These are phyloP conservation scores for Neocallimastix lanati DNA, from an alignment of 192 early-diverging fungal genomes.

Conservation along the genomic window DNA sequence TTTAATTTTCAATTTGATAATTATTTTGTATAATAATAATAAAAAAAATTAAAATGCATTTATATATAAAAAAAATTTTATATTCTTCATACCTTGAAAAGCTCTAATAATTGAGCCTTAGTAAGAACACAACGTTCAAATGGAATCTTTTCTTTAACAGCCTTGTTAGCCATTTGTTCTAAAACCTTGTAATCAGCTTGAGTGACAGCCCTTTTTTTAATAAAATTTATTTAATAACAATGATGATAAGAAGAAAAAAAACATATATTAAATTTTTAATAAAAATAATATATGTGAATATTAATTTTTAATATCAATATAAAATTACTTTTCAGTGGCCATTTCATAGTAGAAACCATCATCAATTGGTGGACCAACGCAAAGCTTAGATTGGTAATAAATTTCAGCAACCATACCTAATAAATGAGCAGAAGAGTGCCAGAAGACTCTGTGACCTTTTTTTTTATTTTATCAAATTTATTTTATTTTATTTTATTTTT, in stretches of 20 bases:
- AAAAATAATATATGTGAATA: too few species aligned
- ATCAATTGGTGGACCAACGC: conserved; percentile 88
- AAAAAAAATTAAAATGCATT: too few species aligned
- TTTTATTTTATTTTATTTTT: too few species aligned
- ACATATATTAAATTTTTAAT: too few species aligned
- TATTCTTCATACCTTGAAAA: conserved; percentile 91
- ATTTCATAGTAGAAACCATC: conserved; percentile 97
- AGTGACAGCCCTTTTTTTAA: conserved; percentile 38
- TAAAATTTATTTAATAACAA: too few species aligned
- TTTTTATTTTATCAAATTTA: too few species aligned
- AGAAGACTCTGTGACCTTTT: conserved; percentile 70
- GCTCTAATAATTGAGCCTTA: conserved; percentile 81
- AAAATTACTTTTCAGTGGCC: conserved; percentile 48
- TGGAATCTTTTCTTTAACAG: conserved; percentile 86
- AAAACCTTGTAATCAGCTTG: conserved; percentile 70
- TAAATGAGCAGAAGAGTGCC: conserved; percentile 96
- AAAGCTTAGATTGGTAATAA: conserved; percentile 94
- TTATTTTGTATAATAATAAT: too few species aligned
- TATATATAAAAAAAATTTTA: too few species aligned
- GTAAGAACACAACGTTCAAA: conserved; percentile 75
- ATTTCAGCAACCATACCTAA: conserved; percentile 92
- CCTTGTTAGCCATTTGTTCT: conserved; percentile 69
- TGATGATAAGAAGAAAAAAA: too few species aligned
- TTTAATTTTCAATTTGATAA: too few species aligned
- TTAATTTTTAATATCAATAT: neutral